A percentile compares a stretch with the other conserved stretches of the same genome.
These are phyloP conservation scores for Hypomontagnella submonticulosa DNA, from an alignment of 495 filamentous ascomycete genomes.

Conservation along the genomic window DNA sequence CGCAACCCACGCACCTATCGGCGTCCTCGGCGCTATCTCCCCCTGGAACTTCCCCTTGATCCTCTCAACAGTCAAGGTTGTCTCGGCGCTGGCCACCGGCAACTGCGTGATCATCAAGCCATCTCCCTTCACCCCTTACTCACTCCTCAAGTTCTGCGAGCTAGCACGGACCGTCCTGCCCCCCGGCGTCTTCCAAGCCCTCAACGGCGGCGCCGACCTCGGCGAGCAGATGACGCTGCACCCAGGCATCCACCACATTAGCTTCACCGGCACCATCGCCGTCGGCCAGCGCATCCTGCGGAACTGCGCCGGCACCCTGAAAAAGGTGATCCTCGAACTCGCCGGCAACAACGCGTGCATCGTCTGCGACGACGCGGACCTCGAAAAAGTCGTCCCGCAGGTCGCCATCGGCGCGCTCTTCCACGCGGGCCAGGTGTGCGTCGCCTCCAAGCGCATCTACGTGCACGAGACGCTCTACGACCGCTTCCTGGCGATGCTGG, in stretches of 20 bases:
- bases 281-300: constrained; percentile 74
- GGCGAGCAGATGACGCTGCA: constrained; percentile 69
- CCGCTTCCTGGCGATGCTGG: constrained; percentile 65
- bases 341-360: constrained; percentile 78
- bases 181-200: constrained; percentile 71
- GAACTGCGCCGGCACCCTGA: constrained; percentile 68
- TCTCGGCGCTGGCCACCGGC: constrained; percentile 66
- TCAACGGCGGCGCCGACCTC: constrained; percentile 73
- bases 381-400: constrained; percentile 65
- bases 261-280: constrained; percentile 72
- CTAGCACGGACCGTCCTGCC: constrained; percentile 70
- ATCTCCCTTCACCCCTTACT: constrained; percentile 75
- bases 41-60: constrained; percentile 76
- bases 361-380: constrained; percentile 72
- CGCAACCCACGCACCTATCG: constrained; percentile 63
- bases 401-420: constrained; percentile 66
- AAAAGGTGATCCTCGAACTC: constrained; percentile 62
- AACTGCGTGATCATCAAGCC: constrained; percentile 73
- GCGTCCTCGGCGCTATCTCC: constrained; percentile 64
- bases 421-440: constrained; percentile 68
- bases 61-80: constrained; percentile 65
- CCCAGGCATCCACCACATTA: constrained; percentile 72
- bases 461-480: constrained; percentile 76
- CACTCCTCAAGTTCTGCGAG: constrained; percentile 71
- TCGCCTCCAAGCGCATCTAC: constrained; percentile 71